A percentile compares a stretch with the other conserved stretches of the same genome.
phyloP scores from a whole-genome alignment of 306 rosid species.

The Lablab purpureus region DNA sequence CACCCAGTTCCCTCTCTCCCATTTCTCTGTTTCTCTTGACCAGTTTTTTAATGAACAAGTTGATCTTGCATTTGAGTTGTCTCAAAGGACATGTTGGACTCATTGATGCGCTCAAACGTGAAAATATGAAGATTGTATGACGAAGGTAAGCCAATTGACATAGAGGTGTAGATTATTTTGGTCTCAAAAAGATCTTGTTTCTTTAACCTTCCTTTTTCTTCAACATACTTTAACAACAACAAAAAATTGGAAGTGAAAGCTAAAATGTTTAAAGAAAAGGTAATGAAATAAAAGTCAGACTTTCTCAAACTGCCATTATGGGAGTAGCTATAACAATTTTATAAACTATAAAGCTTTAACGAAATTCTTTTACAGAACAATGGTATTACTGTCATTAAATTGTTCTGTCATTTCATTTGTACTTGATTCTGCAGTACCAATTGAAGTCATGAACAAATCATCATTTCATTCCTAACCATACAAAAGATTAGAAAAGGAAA shows the following conservation, averaged over 20 bases:
- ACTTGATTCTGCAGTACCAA: neutral
- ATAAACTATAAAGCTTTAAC: neutral
- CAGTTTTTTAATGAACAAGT: neutral
- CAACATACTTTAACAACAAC: too few relatives aligned
- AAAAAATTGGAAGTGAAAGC: slow-evolving; percentile 34
- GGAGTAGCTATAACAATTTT: neutral
- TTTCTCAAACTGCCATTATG: neutral
- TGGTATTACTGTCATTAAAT: neutral
- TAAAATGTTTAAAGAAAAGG: neutral
- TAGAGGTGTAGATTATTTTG: neutral
- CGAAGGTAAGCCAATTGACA: neutral
- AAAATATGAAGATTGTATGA: neutral
- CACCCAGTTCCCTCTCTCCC: slow-evolving; percentile 9
- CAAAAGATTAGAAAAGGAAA: slow-evolving; percentile 1
- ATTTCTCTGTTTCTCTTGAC: neutral
- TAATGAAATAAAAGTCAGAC: too few relatives aligned
- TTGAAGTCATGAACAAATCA: neutral
- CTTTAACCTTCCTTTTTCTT: neutral
- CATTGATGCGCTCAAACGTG: neutral
- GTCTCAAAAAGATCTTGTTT: neutral
- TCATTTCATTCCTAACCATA: slow-evolving; percentile 30
- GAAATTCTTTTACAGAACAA: neutral
- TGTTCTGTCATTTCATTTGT: neutral
- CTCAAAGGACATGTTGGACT: slow-evolving; percentile 6
- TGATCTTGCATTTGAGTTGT: neutral